These are phyloP conservation scores for Rosa hybrid DNA, from an alignment of 331 rosid species.

Conservation along the genomic window DNA sequence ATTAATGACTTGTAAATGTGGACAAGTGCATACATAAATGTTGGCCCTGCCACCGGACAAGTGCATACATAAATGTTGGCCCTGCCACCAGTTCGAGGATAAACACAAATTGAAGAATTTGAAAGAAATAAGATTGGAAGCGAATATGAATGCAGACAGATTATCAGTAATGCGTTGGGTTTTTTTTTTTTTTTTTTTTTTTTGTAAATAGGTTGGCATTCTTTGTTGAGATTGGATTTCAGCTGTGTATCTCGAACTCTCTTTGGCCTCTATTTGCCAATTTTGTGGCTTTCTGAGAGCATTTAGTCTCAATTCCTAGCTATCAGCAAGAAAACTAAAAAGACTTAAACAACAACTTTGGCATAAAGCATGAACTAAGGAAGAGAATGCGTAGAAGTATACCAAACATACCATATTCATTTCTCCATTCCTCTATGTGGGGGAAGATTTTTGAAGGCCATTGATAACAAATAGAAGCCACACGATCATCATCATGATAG, in stretches of 20 bases:
- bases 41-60: conserved; percentile 56
- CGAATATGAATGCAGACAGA: too few species aligned
- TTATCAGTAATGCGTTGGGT: too few species aligned
- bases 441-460: conserved; percentile 57
- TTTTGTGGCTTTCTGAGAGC: too few species aligned
- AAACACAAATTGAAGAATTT: neutral
- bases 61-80: conserved; percentile 39
- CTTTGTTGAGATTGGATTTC: too few species aligned
- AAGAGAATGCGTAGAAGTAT: too few species aligned
- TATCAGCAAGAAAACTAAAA: too few species aligned
- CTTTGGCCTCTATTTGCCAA: too few species aligned
- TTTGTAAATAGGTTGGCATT: too few species aligned
- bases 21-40: conserved; percentile 51
- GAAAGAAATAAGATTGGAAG: neutral
- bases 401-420: conserved; percentile 46
- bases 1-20: conserved; percentile 47
- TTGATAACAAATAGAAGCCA: conserved; percentile 31
- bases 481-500: neutral
- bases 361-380: too few species aligned
- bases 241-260: too few species aligned
- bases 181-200: too few species aligned
- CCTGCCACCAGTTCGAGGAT: conserved; percentile 36
- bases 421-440: conserved; percentile 49
- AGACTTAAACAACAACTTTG: too few species aligned
- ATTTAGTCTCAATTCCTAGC: neutral